phyloP scores from a whole-genome alignment of 371 early-diverging fungal genomes.

The Dinochytrium kinnereticum region DNA sequence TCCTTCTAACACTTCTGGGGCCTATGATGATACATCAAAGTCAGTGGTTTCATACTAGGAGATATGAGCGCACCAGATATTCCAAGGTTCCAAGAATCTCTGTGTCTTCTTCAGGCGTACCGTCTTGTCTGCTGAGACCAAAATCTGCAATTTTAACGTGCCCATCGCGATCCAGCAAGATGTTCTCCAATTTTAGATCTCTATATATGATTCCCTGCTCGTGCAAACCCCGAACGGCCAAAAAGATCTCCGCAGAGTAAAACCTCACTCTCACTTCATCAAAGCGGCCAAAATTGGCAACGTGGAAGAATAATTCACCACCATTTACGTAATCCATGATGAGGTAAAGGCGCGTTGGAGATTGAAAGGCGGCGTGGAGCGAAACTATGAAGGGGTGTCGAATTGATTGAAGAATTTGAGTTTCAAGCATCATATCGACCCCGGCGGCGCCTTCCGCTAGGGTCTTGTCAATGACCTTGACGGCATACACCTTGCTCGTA shows the following conservation, averaged over 20 bases:
- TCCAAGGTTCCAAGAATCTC: slow-evolving; percentile 65
- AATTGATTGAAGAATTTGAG: slow-evolving; percentile 45
- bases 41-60: slow-evolving; percentile 33
- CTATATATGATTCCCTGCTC: slow-evolving; percentile 84
- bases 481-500: slow-evolving; percentile 53
- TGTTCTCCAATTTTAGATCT: slow-evolving; percentile 65
- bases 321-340: slow-evolving; percentile 82
- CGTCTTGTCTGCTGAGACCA: slow-evolving; percentile 49
- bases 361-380: slow-evolving; percentile 76
- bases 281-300: slow-evolving; percentile 71
- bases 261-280: slow-evolving; percentile 73
- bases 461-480: slow-evolving; percentile 59
- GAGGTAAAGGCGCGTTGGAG: slow-evolving; percentile 70
- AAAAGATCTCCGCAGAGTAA: slow-evolving; percentile 86
- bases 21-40: slow-evolving; percentile 41
- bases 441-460: slow-evolving; percentile 47
- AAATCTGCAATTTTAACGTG: slow-evolving; percentile 69
- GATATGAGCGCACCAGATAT: slow-evolving; percentile 39
- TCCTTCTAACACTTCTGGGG: slow-evolving; percentile 62
- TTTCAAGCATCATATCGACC: slow-evolving; percentile 44
- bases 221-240: slow-evolving; percentile 87
- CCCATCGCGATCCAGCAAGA: slow-evolving; percentile 56
- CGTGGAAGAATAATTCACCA: slow-evolving; percentile 87
- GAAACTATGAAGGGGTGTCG: slow-evolving; percentile 73
- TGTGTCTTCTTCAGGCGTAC: slow-evolving; percentile 27